Percentiles rank a stretch among this genome's conserved stretches.
Conservation (phyloP, 1,284 basidiomycete genomes). For the Sanguinoderma infundibulare region DNA sequence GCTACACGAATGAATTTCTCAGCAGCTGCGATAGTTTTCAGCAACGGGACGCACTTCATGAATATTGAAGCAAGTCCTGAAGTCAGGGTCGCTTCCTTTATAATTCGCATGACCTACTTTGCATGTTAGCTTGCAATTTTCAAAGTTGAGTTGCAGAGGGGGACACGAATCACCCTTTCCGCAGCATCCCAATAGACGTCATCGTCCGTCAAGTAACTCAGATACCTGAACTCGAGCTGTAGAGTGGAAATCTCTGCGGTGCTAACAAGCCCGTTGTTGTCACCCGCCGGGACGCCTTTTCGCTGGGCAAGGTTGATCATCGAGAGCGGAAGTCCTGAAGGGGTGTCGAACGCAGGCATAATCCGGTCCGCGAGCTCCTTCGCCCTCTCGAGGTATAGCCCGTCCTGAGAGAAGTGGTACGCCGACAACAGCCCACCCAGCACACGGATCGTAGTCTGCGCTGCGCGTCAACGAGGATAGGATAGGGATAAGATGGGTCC, state of each 20-base stretch:
- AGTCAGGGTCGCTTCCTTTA: slow-evolving; percentile 64
- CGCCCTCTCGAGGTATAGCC: slow-evolving; percentile 77
- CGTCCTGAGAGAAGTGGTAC: slow-evolving; percentile 73
- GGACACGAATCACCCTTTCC: slow-evolving; percentile 60
- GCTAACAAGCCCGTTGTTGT: slow-evolving; percentile 72
- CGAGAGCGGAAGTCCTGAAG: slow-evolving; percentile 82
- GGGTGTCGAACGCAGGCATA: slow-evolving; percentile 84
- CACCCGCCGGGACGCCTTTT: slow-evolving; percentile 66
- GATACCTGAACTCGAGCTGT: slow-evolving; percentile 90
- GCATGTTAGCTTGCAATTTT: not conserved
- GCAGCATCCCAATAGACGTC: slow-evolving; percentile 82
- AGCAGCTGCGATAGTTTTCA: not conserved
- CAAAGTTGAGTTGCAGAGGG: not conserved
- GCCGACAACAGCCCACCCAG: slow-evolving; percentile 87
- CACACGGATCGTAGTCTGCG: slow-evolving; percentile 79
- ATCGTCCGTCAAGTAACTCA: slow-evolving; percentile 82
- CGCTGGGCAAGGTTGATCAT: slow-evolving; percentile 76
- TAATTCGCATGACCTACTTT: slow-evolving; percentile 71
- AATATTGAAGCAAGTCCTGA: slow-evolving; percentile 87
- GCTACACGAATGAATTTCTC: slow-evolving; percentile 41
- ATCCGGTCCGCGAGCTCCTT: slow-evolving; percentile 85
- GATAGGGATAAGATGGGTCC: not conserved
- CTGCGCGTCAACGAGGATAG: not conserved
- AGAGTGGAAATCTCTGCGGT: slow-evolving; percentile 87
- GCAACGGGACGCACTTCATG: slow-evolving; percentile 61